phyloP scores from a whole-genome alignment of 176 grass and related monocot species.

The Aegilops speltoides region DNA sequence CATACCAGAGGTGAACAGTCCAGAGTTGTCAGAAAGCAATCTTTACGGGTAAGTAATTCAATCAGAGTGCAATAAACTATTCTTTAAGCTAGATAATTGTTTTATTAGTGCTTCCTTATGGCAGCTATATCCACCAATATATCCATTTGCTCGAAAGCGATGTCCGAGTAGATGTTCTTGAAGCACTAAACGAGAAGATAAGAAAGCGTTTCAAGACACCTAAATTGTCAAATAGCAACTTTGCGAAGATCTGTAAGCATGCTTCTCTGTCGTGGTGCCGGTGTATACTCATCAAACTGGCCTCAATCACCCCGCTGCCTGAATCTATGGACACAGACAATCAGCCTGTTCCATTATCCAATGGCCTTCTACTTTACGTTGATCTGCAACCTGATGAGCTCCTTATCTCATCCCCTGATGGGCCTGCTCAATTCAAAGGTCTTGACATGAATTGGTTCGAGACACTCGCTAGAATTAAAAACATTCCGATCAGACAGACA shows the following conservation, averaged over 20 bases:
- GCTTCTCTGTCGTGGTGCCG: constrained; percentile 95
- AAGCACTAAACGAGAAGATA: constrained; percentile 93
- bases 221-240: constrained; percentile 78
- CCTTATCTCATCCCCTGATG: constrained; percentile 72
- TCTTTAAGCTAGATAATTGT: constrained; percentile 29
- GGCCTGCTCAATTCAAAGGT: constrained; percentile 76
- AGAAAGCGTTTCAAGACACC: constrained; percentile 97
- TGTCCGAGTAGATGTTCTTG: constrained; percentile 74
- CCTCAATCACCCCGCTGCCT: constrained; percentile 72
- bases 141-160: constrained; percentile 92
- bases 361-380: constrained; percentile 64
- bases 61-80: constrained; percentile 15
- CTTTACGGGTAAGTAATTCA: constrained; percentile 66
- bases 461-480: constrained; percentile 81
- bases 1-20: constrained; percentile 69
- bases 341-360: constrained; percentile 49
- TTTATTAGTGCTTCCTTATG: constrained; percentile 37
- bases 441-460: constrained; percentile 99
- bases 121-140: constrained; percentile 92
- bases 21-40: constrained; percentile 77
- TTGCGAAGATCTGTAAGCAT: constrained; percentile 92
- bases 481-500: constrained; percentile 73
- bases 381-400: constrained; percentile 93
- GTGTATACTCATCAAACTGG: constrained; percentile 90
- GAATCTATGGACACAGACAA: constrained; percentile 45